Evolutionary conservation across 768 basidiomycete species (phyloP).

Genomic region (Tremella mesenterica): DNA sequence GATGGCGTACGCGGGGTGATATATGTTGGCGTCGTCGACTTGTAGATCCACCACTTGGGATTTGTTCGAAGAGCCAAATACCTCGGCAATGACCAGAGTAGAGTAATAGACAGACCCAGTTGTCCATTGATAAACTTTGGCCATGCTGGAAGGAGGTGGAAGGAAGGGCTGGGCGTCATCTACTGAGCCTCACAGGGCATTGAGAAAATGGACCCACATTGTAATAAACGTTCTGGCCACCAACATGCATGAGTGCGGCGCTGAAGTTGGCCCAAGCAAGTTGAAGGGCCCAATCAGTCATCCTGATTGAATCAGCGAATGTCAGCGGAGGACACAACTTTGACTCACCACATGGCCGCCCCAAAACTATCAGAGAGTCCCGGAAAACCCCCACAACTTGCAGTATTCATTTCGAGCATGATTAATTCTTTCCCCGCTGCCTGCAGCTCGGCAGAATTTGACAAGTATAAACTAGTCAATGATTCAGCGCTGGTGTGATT

Average conservation of each 20-base stretch:
- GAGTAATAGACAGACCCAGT: conserved; percentile 68
- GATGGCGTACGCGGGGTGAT: conserved; percentile 60
- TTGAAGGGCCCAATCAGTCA: conserved; percentile 54
- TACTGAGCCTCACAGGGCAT: neutral
- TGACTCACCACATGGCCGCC: conserved; percentile 56
- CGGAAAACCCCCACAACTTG: conserved; percentile 51
- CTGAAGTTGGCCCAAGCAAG: conserved; percentile 55
- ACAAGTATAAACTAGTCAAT: conserved; percentile 51
- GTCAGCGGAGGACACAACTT: neutral
- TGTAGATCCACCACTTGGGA: conserved; percentile 62
- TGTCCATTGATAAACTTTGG: conserved; percentile 60
- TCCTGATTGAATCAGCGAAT: conserved; percentile 24
- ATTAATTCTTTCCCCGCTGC: conserved; percentile 48
- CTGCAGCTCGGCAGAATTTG: conserved; percentile 48
- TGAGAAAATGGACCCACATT: conserved; percentile 47
- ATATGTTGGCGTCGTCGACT: conserved; percentile 48
- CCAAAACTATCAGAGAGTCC: conserved; percentile 56
- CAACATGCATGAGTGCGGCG: conserved; percentile 51
- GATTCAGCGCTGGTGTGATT: conserved; percentile 53
- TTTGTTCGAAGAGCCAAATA: conserved; percentile 57
- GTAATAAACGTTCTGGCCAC: conserved; percentile 51
- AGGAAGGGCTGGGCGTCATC: conserved; percentile 56
- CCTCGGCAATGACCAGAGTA: conserved; percentile 60
- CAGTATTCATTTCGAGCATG: conserved; percentile 65
- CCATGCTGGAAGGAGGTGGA: conserved; percentile 54